These are phyloP conservation scores for Amaranthus hypochondriacus DNA, from an alignment of 148 eudicot genomes.

Conservation along the genomic window DNA sequence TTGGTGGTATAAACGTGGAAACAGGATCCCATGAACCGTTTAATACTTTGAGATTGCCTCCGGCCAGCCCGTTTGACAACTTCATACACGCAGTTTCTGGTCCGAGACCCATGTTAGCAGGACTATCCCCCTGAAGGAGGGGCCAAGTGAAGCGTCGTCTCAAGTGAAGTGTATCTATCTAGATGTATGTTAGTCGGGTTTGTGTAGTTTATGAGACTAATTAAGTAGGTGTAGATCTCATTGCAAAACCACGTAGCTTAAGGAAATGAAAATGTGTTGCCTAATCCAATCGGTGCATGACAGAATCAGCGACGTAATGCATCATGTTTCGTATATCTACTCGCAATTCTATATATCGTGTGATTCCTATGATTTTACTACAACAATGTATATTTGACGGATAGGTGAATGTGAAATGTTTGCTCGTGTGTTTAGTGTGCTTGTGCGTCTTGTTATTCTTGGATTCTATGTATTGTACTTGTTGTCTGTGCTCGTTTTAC, in stretches of 20 bases:
- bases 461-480: too few relatives aligned
- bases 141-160: background rate
- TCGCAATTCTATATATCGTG: background rate
- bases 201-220: slow-evolving; percentile 4
- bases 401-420: too few relatives aligned
- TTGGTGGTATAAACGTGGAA: slow-evolving; percentile 25
- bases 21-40: slow-evolving; percentile 32
- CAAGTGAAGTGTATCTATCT: background rate
- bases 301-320: background rate
- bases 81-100: slow-evolving; percentile 66
- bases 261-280: background rate
- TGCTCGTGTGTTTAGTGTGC: too few relatives aligned
- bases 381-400: too few relatives aligned
- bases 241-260: slow-evolving; percentile 14
- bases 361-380: background rate
- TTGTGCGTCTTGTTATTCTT: too few relatives aligned
- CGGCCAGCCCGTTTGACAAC: slow-evolving; percentile 97
- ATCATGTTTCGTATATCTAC: background rate
- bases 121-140: slow-evolving; percentile 20
- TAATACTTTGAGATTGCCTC: slow-evolving; percentile 68
- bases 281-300: background rate
- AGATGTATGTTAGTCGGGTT: slow-evolving; percentile 1
- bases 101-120: slow-evolving; percentile 24
- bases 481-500: too few relatives aligned
- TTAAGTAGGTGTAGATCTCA: slow-evolving; percentile 14